These are phyloP conservation scores for Didymella pomorum DNA, from an alignment of 2,329 filamentous ascomycete species.

Conservation along the genomic window DNA sequence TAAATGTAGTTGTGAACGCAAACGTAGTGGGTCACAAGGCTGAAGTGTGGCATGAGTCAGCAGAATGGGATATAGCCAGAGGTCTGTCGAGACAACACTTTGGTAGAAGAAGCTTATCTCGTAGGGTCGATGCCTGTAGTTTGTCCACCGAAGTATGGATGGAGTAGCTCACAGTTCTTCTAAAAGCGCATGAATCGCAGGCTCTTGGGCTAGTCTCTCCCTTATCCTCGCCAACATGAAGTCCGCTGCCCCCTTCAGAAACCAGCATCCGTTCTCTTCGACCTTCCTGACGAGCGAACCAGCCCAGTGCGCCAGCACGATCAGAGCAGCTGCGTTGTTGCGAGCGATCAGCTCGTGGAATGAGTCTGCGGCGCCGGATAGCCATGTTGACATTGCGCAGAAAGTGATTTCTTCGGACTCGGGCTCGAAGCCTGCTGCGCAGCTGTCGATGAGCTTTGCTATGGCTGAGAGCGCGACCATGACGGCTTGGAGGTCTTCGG, in stretches of 20 bases:
- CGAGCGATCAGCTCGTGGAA: conserved; percentile 30
- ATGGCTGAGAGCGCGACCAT: not conserved
- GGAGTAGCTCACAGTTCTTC: too few relatives aligned
- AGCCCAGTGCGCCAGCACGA: conserved; percentile 39
- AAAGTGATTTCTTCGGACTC: conserved; percentile 21
- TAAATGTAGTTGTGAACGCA: too few relatives aligned
- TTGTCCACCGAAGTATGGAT: too few relatives aligned
- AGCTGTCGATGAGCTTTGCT: conserved; percentile 14
- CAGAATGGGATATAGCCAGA: too few relatives aligned
- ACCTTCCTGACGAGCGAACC: conserved; percentile 25
- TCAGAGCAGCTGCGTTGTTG: conserved; percentile 29
- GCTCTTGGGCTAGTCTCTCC: too few relatives aligned
- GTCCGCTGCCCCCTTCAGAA: not conserved
- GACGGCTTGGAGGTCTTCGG: not conserved
- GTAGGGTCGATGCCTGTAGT: too few relatives aligned
- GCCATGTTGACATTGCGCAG: conserved; percentile 31
- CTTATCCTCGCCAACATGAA: not conserved
- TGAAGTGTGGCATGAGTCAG: too few relatives aligned
- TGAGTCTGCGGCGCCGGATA: conserved; percentile 26
- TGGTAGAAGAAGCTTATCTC: too few relatives aligned
- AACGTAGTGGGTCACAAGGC: too few relatives aligned
- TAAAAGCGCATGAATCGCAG: too few relatives aligned
- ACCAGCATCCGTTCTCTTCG: conserved; percentile 12
- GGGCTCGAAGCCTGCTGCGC: conserved; percentile 24
- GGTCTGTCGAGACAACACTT: too few relatives aligned